phyloP scores from a whole-genome alignment of 23 red algal genomes.

The Cyanidioschyzon merolae region DNA sequence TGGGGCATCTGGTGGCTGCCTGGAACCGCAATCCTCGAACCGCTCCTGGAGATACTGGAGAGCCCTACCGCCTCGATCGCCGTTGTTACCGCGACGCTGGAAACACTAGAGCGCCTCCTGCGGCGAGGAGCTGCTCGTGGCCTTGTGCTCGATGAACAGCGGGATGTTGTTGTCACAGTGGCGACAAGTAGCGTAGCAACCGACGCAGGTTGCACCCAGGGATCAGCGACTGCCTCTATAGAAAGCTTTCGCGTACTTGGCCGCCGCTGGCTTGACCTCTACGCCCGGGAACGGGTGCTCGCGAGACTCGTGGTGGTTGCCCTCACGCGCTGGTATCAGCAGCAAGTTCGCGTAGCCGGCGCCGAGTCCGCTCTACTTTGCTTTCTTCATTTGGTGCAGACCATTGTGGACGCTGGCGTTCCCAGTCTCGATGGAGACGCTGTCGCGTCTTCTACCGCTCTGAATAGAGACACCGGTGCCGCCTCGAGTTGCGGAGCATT shows the following conservation, averaged over 20 bases:
- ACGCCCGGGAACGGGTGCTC: constrained; percentile 29
- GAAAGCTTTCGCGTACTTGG: background rate
- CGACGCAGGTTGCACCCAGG: background rate
- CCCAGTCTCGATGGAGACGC: background rate
- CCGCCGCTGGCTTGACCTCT: background rate
- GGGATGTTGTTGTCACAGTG: background rate
- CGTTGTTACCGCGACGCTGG: constrained; percentile 36
- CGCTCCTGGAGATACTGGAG: constrained; percentile 44
- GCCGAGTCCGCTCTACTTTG: background rate
- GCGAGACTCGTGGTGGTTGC: constrained; percentile 50
- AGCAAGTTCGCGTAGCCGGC: constrained; percentile 21
- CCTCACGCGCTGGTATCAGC: constrained; percentile 36
- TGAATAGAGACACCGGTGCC: background rate
- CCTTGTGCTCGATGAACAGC: background rate
- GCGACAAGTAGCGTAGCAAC: background rate
- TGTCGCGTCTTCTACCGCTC: background rate
- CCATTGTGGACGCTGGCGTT: background rate
- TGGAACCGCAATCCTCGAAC: constrained; percentile 20
- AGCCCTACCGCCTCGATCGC: constrained; percentile 33
- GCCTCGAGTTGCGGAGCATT: constrained; percentile 16
- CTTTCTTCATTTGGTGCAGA: background rate
- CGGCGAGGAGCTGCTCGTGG: constrained; percentile 23
- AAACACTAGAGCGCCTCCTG: constrained; percentile 29
- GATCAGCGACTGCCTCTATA: background rate
- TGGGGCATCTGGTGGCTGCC: background rate